These are phyloP conservation scores for Phytopythium helicoides DNA, from an alignment of 352 stramenopile species.

Conservation along the genomic window DNA sequence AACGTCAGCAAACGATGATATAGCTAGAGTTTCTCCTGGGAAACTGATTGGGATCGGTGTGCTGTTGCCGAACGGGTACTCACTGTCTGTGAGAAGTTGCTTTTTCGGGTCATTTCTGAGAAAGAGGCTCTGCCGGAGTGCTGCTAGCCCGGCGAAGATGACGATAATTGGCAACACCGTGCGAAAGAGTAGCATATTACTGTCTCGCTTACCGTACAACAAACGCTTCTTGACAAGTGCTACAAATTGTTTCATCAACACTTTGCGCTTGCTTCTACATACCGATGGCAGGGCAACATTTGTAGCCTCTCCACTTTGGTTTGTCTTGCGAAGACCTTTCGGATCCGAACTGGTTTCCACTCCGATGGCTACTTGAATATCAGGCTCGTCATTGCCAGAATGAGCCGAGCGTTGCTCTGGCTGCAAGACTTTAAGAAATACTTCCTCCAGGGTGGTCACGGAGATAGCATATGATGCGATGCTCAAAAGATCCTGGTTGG, in stretches of 20 bases:
- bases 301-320: background rate
- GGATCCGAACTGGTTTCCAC: background rate
- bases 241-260: constrained; percentile 34
- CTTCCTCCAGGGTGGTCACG: constrained; percentile 86
- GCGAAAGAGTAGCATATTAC: constrained; percentile 73
- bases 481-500: constrained; percentile 20
- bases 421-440: constrained; percentile 88
- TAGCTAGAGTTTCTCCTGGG: constrained; percentile 7
- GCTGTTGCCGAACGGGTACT: constrained; percentile 24
- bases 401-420: constrained; percentile 4
- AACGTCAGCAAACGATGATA: constrained; percentile 15
- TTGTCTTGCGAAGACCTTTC: background rate
- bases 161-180: constrained; percentile 62
- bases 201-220: constrained; percentile 50
- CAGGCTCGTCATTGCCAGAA: no score
- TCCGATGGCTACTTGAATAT: no score
- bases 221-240: constrained; percentile 64
- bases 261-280: background rate
- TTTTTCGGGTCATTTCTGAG: constrained; percentile 51
- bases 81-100: constrained; percentile 21
- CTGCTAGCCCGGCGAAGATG: constrained; percentile 60
- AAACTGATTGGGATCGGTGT: constrained; percentile 56
- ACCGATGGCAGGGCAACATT: background rate
- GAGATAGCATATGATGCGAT: constrained; percentile 71
- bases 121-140: constrained; percentile 51